Conservation (phyloP, 1,284 basidiomycete genomes). For the Boletus semigastroideus region DNA sequence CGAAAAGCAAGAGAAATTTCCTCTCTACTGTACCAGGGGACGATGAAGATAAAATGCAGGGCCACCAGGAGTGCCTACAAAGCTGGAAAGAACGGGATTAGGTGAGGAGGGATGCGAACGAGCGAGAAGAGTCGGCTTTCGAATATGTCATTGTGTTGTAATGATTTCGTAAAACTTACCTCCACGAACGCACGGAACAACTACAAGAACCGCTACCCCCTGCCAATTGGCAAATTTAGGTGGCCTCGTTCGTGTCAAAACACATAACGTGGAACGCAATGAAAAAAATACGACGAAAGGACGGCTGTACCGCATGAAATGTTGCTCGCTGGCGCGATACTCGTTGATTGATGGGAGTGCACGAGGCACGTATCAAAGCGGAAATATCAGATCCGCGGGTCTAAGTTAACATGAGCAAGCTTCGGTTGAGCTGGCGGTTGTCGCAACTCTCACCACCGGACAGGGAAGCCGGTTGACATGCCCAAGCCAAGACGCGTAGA, state of each 20-base stretch:
- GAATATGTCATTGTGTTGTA: conserved; percentile 27
- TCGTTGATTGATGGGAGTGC: conserved; percentile 7
- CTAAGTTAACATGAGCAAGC: conserved; percentile 21
- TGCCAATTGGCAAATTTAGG: conserved; percentile 21
- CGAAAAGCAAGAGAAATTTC: not conserved
- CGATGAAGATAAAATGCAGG: conserved; percentile 1
- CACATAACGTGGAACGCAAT: not conserved
- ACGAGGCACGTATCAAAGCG: conserved; percentile 29
- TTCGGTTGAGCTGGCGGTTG: conserved; percentile 23
- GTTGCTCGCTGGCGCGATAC: conserved; percentile 3
- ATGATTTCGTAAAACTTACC: conserved; percentile 35
- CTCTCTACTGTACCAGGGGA: not conserved
- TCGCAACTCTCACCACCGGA: conserved; percentile 5
- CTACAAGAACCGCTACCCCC: conserved; percentile 12
- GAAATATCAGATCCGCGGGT: conserved; percentile 34
- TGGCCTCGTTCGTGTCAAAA: conserved; percentile 1
- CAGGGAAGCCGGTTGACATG: not conserved
- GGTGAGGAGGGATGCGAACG: not conserved
- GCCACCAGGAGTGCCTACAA: conserved; percentile 2
- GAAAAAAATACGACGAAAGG: conserved; percentile 1
- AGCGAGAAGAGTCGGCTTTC: conserved; percentile 2
- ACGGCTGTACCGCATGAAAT: not conserved
- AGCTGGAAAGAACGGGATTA: conserved; percentile 5
- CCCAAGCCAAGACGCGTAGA: not conserved
- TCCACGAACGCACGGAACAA: conserved; percentile 24